phyloP scores from a whole-genome alignment of 768 basidiomycete genomes.

The Serendipita indica region DNA sequence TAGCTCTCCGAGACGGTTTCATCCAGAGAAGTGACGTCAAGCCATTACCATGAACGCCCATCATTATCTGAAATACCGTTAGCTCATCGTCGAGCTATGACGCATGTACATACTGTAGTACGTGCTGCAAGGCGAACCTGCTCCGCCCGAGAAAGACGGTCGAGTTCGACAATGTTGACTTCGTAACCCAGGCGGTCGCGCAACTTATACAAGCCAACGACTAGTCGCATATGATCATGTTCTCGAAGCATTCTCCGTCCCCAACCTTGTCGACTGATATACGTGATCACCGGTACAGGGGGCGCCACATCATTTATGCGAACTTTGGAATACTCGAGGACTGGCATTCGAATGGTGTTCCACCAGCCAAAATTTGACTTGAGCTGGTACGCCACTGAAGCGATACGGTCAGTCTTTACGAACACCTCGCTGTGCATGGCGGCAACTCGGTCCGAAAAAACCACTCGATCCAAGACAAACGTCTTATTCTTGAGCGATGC shows the following conservation, averaged over 20 bases:
- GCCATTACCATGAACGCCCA: slow-evolving; percentile 90
- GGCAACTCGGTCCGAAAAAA: slow-evolving; percentile 76
- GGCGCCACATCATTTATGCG: slow-evolving; percentile 24
- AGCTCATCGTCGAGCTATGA: not conserved
- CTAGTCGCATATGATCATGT: slow-evolving; percentile 65
- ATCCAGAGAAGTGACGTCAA: slow-evolving; percentile 84
- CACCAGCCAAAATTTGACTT: slow-evolving; percentile 76
- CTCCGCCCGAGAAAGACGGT: slow-evolving; percentile 62
- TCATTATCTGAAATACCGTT: slow-evolving; percentile 53
- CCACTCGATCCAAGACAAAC: slow-evolving; percentile 73
- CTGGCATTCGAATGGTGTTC: slow-evolving; percentile 42
- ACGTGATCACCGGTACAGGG: slow-evolving; percentile 59
- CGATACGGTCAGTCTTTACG: slow-evolving; percentile 56
- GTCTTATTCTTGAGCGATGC: slow-evolving; percentile 43
- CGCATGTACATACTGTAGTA: slow-evolving; percentile 49
- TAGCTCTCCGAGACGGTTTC: slow-evolving; percentile 65
- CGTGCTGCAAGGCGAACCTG: slow-evolving; percentile 69
- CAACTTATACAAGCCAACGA: slow-evolving; percentile 54
- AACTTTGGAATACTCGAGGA: slow-evolving; percentile 26
- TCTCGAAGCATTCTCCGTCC: slow-evolving; percentile 64
- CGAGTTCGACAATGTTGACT: slow-evolving; percentile 76
- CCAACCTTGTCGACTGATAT: slow-evolving; percentile 83
- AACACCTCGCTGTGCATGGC: slow-evolving; percentile 60
- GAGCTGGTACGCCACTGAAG: slow-evolving; percentile 57
- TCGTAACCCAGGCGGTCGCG: slow-evolving; percentile 64